Evolutionary conservation across 1,139 yeast species (phyloP).

Genomic region (Scheffersomyces parashehatae): DNA sequence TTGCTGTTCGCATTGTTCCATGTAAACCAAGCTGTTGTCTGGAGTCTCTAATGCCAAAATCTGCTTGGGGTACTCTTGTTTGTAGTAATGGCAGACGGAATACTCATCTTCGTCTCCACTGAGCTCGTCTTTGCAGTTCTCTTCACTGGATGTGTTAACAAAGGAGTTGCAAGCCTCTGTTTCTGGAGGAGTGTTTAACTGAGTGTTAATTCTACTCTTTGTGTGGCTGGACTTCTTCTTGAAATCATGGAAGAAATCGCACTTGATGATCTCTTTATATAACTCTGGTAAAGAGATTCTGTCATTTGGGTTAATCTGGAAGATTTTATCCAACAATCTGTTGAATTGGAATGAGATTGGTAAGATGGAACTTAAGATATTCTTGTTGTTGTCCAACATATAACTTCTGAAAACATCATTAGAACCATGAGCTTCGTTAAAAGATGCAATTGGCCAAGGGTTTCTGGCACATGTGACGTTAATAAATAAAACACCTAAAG

Average conservation of each 20-base stretch:
- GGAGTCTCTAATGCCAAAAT: slow-evolving; percentile 5
- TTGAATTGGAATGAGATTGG: slow-evolving; percentile 68
- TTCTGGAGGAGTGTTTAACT: slow-evolving; percentile 10
- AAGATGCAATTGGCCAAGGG: slow-evolving; percentile 87
- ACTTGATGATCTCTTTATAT: slow-evolving; percentile 35
- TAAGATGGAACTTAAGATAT: slow-evolving; percentile 46
- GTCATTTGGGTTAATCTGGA: slow-evolving; percentile 62
- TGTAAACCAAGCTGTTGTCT: slow-evolving; percentile 3
- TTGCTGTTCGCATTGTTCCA: slow-evolving; percentile 3
- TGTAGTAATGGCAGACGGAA: slow-evolving; percentile 2
- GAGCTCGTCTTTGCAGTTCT: neutral
- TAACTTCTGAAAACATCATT: slow-evolving; percentile 53
- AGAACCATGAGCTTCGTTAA: slow-evolving; percentile 53
- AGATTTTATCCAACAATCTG: slow-evolving; percentile 52
- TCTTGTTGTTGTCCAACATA: slow-evolving; percentile 27
- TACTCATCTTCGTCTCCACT: neutral
- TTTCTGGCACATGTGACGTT: slow-evolving; percentile 82
- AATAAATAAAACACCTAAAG: slow-evolving; percentile 77
- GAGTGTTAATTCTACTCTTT: neutral
- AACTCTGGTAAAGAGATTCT: slow-evolving; percentile 57
- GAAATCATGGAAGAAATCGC: slow-evolving; percentile 40
- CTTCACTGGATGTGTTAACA: neutral
- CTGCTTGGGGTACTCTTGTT: slow-evolving; percentile 2
- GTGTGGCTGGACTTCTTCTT: neutral
- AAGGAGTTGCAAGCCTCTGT: slow-evolving; percentile 1